Conservation (phyloP, 2,329 filamentous ascomycete genomes). For the Penicillium palitans region DNA sequence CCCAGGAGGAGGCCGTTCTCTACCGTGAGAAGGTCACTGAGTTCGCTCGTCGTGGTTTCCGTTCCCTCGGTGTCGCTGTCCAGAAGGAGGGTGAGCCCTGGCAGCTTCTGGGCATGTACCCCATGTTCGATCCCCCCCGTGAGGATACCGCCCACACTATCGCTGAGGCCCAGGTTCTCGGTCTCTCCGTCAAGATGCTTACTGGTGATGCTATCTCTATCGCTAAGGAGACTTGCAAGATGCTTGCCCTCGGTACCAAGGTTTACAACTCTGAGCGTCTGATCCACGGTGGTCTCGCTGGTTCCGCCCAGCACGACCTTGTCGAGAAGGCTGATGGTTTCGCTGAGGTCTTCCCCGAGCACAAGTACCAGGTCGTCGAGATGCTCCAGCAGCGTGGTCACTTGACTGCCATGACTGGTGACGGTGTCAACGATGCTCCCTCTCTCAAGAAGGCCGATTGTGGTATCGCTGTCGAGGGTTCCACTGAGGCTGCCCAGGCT, state of each 20-base stretch:
- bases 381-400: conserved; percentile 73
- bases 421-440: conserved; percentile 73
- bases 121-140: conserved; percentile 78
- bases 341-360: conserved; percentile 72
- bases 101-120: conserved; percentile 73
- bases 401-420: conserved; percentile 74
- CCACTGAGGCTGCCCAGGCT: conserved; percentile 70
- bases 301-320: conserved; percentile 72
- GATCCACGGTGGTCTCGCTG: conserved; percentile 72
- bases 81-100: conserved; percentile 74
- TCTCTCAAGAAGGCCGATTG: conserved; percentile 74
- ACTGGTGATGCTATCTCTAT: conserved; percentile 79
- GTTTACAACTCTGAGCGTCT: conserved; percentile 79
- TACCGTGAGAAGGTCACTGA: conserved; percentile 73
- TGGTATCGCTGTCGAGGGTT: conserved; percentile 71
- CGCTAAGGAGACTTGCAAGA: conserved; percentile 79
- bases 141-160: conserved; percentile 78
- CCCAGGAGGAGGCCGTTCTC: conserved; percentile 62
- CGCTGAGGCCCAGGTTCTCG: conserved; percentile 71
- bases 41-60: conserved; percentile 77
- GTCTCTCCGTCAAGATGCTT: conserved; percentile 78
- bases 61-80: conserved; percentile 74
- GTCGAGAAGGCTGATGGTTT: conserved; percentile 74
- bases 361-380: conserved; percentile 75
- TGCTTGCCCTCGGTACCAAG: conserved; percentile 75